Evolutionary conservation across 73 alveolate species (phyloP).

Genomic region (Paramecium sexaurelia): DNA sequence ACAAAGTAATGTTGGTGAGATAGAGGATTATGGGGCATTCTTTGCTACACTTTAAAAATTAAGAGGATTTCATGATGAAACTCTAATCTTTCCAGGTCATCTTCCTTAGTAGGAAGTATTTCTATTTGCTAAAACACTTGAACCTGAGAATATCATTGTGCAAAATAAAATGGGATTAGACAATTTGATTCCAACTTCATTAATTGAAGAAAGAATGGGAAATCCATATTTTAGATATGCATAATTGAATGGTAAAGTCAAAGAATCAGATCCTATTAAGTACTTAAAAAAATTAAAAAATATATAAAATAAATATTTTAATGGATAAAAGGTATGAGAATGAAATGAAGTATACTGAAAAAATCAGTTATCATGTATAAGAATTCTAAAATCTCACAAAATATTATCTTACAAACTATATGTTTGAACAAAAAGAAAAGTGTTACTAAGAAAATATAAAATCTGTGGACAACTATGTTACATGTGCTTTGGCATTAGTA

Average conservation of each 20-base stretch:
- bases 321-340: conserved; percentile 4
- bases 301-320: conserved; percentile 25
- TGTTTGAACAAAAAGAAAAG: neutral
- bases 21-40: neutral
- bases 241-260: neutral
- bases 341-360: conserved; percentile 20
- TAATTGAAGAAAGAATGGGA: conserved; percentile 52
- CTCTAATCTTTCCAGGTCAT: conserved; percentile 55
- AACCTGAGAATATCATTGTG: conserved; percentile 10
- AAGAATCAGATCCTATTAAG: conserved; percentile 31
- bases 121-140: conserved; percentile 42
- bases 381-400: conserved; percentile 31
- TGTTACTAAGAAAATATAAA: neutral
- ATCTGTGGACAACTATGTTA: neutral
- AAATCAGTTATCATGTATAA: conserved; percentile 25
- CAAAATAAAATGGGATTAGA: conserved; percentile 18
- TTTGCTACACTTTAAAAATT: neutral
- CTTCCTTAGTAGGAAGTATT: neutral
- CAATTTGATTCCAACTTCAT: conserved; percentile 5
- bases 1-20: neutral
- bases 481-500: neutral
- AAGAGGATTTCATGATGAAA: conserved; percentile 56
- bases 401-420: neutral
- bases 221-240: conserved; percentile 54
- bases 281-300: conserved; percentile 43